phyloP scores from a whole-genome alignment of 257 asterid genomes.

The Solanum pinnatisectum region DNA sequence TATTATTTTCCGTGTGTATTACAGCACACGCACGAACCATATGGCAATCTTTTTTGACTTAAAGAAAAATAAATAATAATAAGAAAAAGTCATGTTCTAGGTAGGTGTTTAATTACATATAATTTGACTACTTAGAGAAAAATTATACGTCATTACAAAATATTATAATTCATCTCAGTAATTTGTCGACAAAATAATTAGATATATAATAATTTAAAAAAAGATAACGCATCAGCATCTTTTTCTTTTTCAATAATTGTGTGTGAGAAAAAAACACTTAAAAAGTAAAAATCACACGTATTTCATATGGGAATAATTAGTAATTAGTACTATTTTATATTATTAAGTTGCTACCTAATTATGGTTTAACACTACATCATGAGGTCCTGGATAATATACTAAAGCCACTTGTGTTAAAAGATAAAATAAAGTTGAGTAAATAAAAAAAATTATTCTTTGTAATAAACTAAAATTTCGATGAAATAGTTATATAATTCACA shows the following conservation, averaged over 20 bases:
- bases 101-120: background rate
- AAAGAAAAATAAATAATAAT: background rate
- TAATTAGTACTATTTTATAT: background rate
- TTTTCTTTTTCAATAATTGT: background rate
- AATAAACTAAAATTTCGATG: background rate
- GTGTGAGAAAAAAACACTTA: background rate
- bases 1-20: background rate
- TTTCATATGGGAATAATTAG: background rate
- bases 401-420: background rate
- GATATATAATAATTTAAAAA: background rate
- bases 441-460: background rate
- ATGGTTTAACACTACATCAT: background rate
- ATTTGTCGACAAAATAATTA: background rate
- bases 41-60: background rate
- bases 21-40: background rate
- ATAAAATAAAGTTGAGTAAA: background rate
- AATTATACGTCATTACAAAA: background rate
- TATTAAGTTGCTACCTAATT: background rate
- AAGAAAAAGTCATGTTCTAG: background rate
- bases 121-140: background rate
- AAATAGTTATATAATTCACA: background rate
- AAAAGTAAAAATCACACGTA: background rate
- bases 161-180: background rate
- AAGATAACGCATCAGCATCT: background rate
- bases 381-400: background rate